Evolutionary conservation across 345 rosid species (phyloP), one percentile per base, ranked within the genome.

Genomic region (Brassica juncea): DNA sequence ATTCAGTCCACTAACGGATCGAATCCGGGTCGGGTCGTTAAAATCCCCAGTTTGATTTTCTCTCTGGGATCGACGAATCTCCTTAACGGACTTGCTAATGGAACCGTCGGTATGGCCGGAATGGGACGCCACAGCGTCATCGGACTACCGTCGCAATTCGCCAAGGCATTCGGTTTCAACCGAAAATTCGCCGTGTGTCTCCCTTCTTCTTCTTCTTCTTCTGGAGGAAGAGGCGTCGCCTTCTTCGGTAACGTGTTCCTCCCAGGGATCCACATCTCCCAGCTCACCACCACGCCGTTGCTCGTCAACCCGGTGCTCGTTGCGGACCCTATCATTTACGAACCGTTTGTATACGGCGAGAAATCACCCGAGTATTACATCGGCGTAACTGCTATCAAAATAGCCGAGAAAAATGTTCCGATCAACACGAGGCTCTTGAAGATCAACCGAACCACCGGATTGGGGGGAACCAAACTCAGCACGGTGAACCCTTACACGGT

Each of bases 401-500:
- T 93, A 39, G 31, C 8, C 11, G 85, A 83, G n/a, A 84, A 76
- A 10, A 1, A 49, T 0, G 83, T 88, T 57, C 47, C 83, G 8
- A 19, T 93, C 19, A 91, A 88, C 84, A 5, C 69, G 1, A 62
- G 84, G 10, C 77, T 86, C 10, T 57, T 93, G 47, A 78, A 84
- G 19, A 86, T 89, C 9, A 62, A 86, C 34, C 54, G 35, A 15
- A 6, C 27, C 1, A 67, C 67, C 1, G 93, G 97, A 19, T 19
- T 70, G 2, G 93, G 93, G 1, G 97, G 95, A 32, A 93, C 97
- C 12, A 91, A 90, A 76, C 84, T 93, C 77, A 91, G 93, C 84
- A 86, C 93, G 0, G 94, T 90, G 32, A 10, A 90, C 3, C 92
- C 97, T 0, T 90, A 90, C 89, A 90, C 94, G 0, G 77, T 87